Conservation (phyloP, 2,329 filamentous ascomycete species). For the Xylariales sp. region DNA sequence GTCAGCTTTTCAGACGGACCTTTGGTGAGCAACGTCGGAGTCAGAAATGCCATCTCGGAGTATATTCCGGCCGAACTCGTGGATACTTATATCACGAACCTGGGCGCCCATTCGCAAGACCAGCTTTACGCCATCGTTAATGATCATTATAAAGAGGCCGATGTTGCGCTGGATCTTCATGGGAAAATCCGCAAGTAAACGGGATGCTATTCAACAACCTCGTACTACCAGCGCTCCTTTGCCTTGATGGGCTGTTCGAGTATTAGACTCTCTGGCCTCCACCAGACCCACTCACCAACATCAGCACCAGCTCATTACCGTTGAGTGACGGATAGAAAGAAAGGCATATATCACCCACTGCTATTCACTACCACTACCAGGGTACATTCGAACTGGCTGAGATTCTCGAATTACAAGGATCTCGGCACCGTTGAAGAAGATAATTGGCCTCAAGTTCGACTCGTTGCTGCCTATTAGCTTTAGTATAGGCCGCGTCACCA, state of each 20-base stretch:
- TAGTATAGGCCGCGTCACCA: constrained; percentile 3
- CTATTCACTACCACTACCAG: too few species aligned
- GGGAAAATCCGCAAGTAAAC: constrained; percentile 28
- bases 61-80: constrained; percentile 73
- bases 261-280: too few species aligned
- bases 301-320: too few species aligned
- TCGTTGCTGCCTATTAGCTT: background rate
- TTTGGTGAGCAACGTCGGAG: constrained; percentile 71
- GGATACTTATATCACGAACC: constrained; percentile 80
- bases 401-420: too few species aligned
- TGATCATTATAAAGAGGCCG: constrained; percentile 71
- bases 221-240: too few species aligned
- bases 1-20: constrained; percentile 74
- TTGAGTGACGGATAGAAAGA: too few species aligned
- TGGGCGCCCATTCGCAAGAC: constrained; percentile 51
- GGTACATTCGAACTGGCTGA: too few species aligned
- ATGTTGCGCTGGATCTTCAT: constrained; percentile 57
- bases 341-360: too few species aligned
- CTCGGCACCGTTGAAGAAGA: too few species aligned
- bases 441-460: background rate
- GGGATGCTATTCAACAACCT: too few species aligned
- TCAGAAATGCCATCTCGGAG: constrained; percentile 76
- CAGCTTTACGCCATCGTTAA: constrained; percentile 69
- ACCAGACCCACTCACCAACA: too few species aligned
- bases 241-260: too few species aligned